Evolutionary conservation across 768 basidiomycete genomes (phyloP), one percentile per base, ranked within the genome.

Genomic region (Kwoniella shandongensis): DNA sequence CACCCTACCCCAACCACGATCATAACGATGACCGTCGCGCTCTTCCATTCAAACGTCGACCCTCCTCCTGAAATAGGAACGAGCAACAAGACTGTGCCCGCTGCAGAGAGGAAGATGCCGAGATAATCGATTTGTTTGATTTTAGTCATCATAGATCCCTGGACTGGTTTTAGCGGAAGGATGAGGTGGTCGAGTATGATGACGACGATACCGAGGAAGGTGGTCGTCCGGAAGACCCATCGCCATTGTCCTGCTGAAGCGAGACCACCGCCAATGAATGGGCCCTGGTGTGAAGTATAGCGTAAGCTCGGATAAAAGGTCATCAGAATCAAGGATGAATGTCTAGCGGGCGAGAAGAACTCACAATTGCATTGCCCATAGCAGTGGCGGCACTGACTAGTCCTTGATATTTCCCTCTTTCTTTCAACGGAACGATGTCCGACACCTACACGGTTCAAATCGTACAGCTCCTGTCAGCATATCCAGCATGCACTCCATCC

Each of bases 331-430:
- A n/a, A n/a, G n/a, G n/a, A n/a, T n/a, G n/a, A n/a, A n/a, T n/a
- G n/a, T n/a, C n/a, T n/a, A n/a, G n/a, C n/a, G n/a, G n/a, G n/a
- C n/a, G n/a, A n/a, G n/a, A n/a, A 52, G 32, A 13, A 32, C 32
- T 32, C 13, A 32, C 32, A 23, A 71, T 63, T 1, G 69, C 63
- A 18, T 62, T 65, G 15, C 69, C 69, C 11, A 62, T 29, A 10
- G 66, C 66, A 29, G 29, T 63, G 7, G 53, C 70, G 18, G 60
- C 49, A 6, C 42, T 40, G 25, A 69, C 62, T 15, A 61, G 60
- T 7, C 69, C 72, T 47, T 72, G 70, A 46, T 67, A 69, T 46
- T 67, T 69, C 3, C 73, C 73, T 15, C 73, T 49, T 1, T 73
- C 69, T 25, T 67, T 63, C 38, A 75, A 50, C 12, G 64, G 51